Evolutionary conservation across 2,329 filamentous ascomycete genomes (phyloP).

Genomic region (Alternaria burnsii): DNA sequence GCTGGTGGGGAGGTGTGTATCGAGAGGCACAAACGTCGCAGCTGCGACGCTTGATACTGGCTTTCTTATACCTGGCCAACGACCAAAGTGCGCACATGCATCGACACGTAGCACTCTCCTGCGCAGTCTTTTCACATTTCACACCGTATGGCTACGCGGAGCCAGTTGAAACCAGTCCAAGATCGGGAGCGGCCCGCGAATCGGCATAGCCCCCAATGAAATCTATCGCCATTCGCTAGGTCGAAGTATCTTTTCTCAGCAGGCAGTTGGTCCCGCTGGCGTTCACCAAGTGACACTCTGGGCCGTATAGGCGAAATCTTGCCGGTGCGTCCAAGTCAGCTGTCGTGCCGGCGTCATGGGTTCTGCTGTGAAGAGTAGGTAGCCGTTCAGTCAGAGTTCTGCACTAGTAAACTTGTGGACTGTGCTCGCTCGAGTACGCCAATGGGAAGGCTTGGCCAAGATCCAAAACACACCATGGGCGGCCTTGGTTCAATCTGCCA

Average conservation of each 20-base stretch:
- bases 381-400: constrained; percentile 16
- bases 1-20: constrained; percentile 10
- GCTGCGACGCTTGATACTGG: constrained; percentile 9
- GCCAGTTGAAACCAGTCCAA: constrained; percentile 11
- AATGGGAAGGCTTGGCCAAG: constrained; percentile 3
- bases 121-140: constrained; percentile 13
- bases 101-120: constrained; percentile 23
- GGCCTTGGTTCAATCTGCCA: neutral
- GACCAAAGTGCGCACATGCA: constrained; percentile 17
- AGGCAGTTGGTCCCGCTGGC: neutral
- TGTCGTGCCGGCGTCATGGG: constrained; percentile 14
- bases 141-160: constrained; percentile 16
- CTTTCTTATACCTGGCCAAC: constrained; percentile 12
- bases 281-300: constrained; percentile 2
- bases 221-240: neutral
- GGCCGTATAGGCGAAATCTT: neutral
- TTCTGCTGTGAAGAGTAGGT: constrained; percentile 5
- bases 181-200: constrained; percentile 18
- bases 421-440: constrained; percentile 11
- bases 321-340: constrained; percentile 4
- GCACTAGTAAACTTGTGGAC: constrained; percentile 14
- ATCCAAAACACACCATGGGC: neutral
- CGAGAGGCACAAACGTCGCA: constrained; percentile 12
- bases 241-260: constrained; percentile 2
- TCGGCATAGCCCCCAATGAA: constrained; percentile 19